Percentiles rank a stretch among this genome's conserved stretches.
Conservation (phyloP, 2,329 filamentous ascomycete genomes). For the Scytalidium sp. region DNA sequence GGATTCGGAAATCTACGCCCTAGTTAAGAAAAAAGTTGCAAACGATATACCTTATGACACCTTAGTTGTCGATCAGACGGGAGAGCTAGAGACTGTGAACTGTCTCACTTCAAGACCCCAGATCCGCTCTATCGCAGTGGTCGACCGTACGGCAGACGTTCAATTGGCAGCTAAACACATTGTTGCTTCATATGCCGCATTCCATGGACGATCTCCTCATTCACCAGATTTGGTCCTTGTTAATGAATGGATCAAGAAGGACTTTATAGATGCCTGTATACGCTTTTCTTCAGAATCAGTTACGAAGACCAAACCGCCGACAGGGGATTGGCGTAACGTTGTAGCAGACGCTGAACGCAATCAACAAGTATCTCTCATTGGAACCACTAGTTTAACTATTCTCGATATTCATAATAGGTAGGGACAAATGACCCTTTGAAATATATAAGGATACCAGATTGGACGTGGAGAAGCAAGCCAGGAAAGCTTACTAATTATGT, state of each 20-base stretch:
- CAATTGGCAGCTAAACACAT: constrained; percentile 49
- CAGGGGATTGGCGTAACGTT: background rate
- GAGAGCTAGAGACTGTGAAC: background rate
- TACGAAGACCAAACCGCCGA: too few relatives aligned
- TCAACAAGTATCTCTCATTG: too few relatives aligned
- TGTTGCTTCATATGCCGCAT: constrained; percentile 49
- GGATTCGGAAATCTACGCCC: constrained; percentile 16
- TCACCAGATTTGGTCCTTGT: constrained; percentile 61
- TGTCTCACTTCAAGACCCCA: constrained; percentile 35
- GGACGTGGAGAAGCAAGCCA: too few relatives aligned
- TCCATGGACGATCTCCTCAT: constrained; percentile 55
- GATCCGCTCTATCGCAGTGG: constrained; percentile 47
- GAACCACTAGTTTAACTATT: too few relatives aligned
- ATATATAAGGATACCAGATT: too few relatives aligned
- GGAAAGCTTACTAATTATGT: too few relatives aligned
- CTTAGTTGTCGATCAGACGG: constrained; percentile 12
- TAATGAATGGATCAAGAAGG: constrained; percentile 58
- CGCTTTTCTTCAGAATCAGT: too few relatives aligned
- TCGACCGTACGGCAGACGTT: constrained; percentile 58
- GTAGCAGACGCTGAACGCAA: constrained; percentile 8
- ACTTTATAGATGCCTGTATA: constrained; percentile 34
- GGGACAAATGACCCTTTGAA: too few relatives aligned
- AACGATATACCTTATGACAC: too few relatives aligned
- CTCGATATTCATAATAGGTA: too few relatives aligned
- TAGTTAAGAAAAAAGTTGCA: too few relatives aligned